These are phyloP conservation scores for Hysterangium stoloniferum DNA, from an alignment of 768 basidiomycete species.

Conservation along the genomic window DNA sequence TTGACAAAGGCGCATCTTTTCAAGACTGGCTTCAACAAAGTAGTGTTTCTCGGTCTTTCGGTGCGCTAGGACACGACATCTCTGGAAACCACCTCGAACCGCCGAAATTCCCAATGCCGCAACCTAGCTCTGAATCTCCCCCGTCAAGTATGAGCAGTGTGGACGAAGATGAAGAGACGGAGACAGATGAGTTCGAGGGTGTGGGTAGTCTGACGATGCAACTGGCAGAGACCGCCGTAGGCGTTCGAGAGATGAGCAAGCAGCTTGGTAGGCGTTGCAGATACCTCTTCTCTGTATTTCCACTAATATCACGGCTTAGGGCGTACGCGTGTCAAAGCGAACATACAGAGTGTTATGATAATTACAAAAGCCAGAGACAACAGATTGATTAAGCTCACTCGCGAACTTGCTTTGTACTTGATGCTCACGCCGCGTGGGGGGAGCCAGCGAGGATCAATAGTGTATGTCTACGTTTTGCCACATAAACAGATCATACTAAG, in stretches of 20 bases:
- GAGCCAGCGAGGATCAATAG: slow-evolving; percentile 69
- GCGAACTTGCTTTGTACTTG: slow-evolving; percentile 89
- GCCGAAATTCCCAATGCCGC: slow-evolving; percentile 19
- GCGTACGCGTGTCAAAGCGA: slow-evolving; percentile 82
- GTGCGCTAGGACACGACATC: slow-evolving; percentile 15
- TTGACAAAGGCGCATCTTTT: slow-evolving; percentile 74
- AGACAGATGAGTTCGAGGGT: slow-evolving; percentile 52
- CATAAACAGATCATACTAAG: slow-evolving; percentile 15
- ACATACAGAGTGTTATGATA: slow-evolving; percentile 89
- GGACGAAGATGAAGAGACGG: slow-evolving; percentile 19
- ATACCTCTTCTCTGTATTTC: slow-evolving; percentile 7
- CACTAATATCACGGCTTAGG: slow-evolving; percentile 44
- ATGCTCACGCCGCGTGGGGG: slow-evolving; percentile 78
- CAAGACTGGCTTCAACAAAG: slow-evolving; percentile 55
- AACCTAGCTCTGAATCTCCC: slow-evolving; percentile 9
- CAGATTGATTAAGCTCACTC: slow-evolving; percentile 87
- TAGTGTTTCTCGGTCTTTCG: slow-evolving; percentile 16
- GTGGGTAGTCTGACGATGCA: slow-evolving; percentile 80
- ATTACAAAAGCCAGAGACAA: slow-evolving; percentile 98
- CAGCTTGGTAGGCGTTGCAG: slow-evolving; percentile 63
- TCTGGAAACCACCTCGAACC: slow-evolving; percentile 13
- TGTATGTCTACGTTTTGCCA: slow-evolving; percentile 41
- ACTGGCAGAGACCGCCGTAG: slow-evolving; percentile 93
- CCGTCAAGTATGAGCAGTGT: background rate
- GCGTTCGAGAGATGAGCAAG: slow-evolving; percentile 98